phyloP scores from a whole-genome alignment of 2,329 filamentous ascomycete species.

The Eutypella sp. region DNA sequence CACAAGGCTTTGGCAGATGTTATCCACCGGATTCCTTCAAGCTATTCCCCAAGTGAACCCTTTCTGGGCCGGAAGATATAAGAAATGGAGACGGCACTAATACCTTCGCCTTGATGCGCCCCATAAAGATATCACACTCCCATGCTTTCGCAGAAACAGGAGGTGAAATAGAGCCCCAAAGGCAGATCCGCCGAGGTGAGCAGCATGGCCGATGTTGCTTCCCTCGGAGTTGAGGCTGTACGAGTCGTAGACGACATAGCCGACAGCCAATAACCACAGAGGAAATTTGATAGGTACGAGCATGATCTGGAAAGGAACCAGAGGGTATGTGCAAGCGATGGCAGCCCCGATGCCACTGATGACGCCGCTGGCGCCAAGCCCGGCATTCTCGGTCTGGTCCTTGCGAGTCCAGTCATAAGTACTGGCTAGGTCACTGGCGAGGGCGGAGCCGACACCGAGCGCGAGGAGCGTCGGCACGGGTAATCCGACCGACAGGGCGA shows the following conservation, averaged over 20 bases:
- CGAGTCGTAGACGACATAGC: slow-evolving; percentile 14
- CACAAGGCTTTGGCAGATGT: too few species aligned
- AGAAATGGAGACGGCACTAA: too few species aligned
- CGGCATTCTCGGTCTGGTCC: slow-evolving; percentile 2
- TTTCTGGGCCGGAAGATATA: too few species aligned
- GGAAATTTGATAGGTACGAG: slow-evolving; percentile 15
- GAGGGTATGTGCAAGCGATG: slow-evolving; percentile 10
- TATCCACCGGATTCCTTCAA: too few species aligned
- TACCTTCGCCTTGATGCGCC: too few species aligned
- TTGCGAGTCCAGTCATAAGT: slow-evolving; percentile 9
- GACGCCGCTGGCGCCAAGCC: slow-evolving; percentile 19
- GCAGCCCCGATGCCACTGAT: slow-evolving; percentile 17
- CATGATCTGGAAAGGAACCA: slow-evolving; percentile 11
- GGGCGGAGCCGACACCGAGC: slow-evolving; percentile 15
- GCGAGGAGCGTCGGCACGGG: slow-evolving; percentile 5
- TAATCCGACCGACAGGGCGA: slow-evolving; percentile 10
- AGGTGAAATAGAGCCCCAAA: slow-evolving; percentile 16
- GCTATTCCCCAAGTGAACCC: too few species aligned
- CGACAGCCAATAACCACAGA: slow-evolving; percentile 9
- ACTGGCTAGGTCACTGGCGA: slow-evolving; percentile 10
- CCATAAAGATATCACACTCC: too few species aligned
- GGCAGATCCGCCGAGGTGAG: slow-evolving; percentile 18
- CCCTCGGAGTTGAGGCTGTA: slow-evolving; percentile 10
- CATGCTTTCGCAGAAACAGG: slow-evolving; percentile 2
- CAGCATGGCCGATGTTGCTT: slow-evolving; percentile 16